phyloP scores from a whole-genome alignment of 1,284 basidiomycete species.

The Boletus holoroseus region DNA sequence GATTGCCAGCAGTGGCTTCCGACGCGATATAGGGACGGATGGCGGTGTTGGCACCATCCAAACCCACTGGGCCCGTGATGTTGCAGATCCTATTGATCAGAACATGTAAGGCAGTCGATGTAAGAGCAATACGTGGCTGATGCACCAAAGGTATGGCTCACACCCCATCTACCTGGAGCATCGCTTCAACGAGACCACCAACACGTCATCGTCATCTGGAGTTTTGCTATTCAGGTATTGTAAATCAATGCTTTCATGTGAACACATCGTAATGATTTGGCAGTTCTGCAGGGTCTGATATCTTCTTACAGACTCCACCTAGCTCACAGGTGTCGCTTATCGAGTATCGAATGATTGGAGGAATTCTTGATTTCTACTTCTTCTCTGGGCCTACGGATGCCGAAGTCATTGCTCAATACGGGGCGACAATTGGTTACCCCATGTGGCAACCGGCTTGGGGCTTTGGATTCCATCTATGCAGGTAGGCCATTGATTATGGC shows the following conservation, averaged over 20 bases:
- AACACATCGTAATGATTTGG: background rate
- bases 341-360: slow-evolving; percentile 60
- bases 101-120: slow-evolving; percentile 46
- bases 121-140: slow-evolving; percentile 2
- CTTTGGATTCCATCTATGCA: slow-evolving; percentile 68
- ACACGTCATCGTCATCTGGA: slow-evolving; percentile 56
- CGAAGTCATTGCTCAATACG: slow-evolving; percentile 65
- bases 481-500: slow-evolving; percentile 34
- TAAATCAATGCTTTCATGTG: background rate
- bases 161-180: slow-evolving; percentile 68
- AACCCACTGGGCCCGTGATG: slow-evolving; percentile 66
- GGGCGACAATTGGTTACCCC: slow-evolving; percentile 53
- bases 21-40: slow-evolving; percentile 52
- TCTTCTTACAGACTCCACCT: slow-evolving; percentile 54
- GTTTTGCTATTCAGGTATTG: slow-evolving; percentile 60
- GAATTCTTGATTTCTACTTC: slow-evolving; percentile 67
- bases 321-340: slow-evolving; percentile 49
- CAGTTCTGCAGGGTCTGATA: slow-evolving; percentile 57
- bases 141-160: slow-evolving; percentile 48
- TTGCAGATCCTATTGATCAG: slow-evolving; percentile 52
- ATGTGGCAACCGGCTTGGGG: slow-evolving; percentile 66
- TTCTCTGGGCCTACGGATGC: slow-evolving; percentile 62
- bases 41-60: slow-evolving; percentile 58
- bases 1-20: slow-evolving; percentile 60
- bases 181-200: slow-evolving; percentile 46